Evolutionary conservation across 345 rosid genomes (phyloP), one percentile per base, ranked within the genome.

Genomic region (Gossypium anomalum): DNA sequence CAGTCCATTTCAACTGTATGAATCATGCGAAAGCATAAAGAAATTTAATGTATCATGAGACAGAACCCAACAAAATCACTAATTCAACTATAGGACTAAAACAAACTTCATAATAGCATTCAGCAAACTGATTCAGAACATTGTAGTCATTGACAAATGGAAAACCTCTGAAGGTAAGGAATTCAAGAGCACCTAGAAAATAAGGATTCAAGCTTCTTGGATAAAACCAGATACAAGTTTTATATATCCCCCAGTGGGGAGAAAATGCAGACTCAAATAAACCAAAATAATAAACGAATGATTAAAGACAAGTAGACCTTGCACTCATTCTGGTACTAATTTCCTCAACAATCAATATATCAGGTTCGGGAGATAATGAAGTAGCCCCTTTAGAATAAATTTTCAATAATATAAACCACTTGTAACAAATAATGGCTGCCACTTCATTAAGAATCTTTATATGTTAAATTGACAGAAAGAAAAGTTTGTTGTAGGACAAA

Each of bases 381-480:
- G 49, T 65, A 11, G 16, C 13, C 23, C 34, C 15, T 17, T 66
- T 65, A 1, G 1, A 10, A 19, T 44, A 66, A 20, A 22, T 20
- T 22, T 19, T 12, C n/a, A 12, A 45, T 0, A 9, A 47, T 47
- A 47, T 15, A 68, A 23, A 25, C 20, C 29, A 45, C 34, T 20
- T 66, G 70, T 13, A 20, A 11, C 10, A 66, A 45, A 20, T 66
- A 44, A 66, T 20, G 45, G 53, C 55, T 44, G 34, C 29, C 34
- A 13, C 17, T 44, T 44, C 2, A 66, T 14, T 9, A 38, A 47
- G 52, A n/a, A n/a, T 10, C 25, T 20, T 41, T 44, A 19, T 11
- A 49, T n/a, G 71, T 48, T 58, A 17, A 74, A 53, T 44, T 45
- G 20, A 53, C 16, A 62, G 16, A 48, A 72, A 64, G 29, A 76